A percentile compares a stretch with the other conserved stretches of the same genome.
Evolutionary conservation across 1,284 basidiomycete species (phyloP).

Genomic region (Blastosporella zonata): DNA sequence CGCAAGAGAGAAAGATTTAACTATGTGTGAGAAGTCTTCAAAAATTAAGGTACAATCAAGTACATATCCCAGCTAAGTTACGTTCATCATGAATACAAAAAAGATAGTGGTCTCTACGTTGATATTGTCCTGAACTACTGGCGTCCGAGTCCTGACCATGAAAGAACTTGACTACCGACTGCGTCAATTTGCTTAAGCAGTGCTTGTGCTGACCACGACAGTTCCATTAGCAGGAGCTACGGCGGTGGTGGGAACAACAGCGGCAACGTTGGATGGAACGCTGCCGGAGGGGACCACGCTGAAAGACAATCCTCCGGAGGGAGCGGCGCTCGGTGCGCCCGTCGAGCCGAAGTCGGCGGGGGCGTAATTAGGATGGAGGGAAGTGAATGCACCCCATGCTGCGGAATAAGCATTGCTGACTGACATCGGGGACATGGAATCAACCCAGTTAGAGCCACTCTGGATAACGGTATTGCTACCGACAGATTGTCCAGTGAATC

Average conservation of each 20-base stretch:
- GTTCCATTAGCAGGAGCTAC: background rate
- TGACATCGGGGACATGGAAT: constrained; percentile 12
- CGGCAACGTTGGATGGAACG: background rate
- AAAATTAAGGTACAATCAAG: background rate
- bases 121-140: too few relatives aligned
- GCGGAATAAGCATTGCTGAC: constrained; percentile 16
- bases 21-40: too few relatives aligned
- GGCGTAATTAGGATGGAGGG: constrained; percentile 7
- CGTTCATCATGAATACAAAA: background rate
- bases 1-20: too few relatives aligned
- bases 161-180: too few relatives aligned
- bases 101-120: background rate
- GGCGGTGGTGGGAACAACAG: background rate
- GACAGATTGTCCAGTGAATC: constrained; percentile 33
- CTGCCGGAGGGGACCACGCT: background rate
- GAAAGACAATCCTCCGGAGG: background rate
- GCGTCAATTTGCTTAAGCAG: background rate
- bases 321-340: background rate
- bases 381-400: constrained; percentile 13
- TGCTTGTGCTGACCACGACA: background rate
- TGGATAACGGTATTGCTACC: constrained; percentile 23
- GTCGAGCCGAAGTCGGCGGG: background rate
- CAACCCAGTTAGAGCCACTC: constrained; percentile 15
- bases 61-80: background rate
- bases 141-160: too few relatives aligned